Evolutionary conservation across 1,139 yeast species (phyloP).

Genomic region (Saccharomyces pastorianus): DNA sequence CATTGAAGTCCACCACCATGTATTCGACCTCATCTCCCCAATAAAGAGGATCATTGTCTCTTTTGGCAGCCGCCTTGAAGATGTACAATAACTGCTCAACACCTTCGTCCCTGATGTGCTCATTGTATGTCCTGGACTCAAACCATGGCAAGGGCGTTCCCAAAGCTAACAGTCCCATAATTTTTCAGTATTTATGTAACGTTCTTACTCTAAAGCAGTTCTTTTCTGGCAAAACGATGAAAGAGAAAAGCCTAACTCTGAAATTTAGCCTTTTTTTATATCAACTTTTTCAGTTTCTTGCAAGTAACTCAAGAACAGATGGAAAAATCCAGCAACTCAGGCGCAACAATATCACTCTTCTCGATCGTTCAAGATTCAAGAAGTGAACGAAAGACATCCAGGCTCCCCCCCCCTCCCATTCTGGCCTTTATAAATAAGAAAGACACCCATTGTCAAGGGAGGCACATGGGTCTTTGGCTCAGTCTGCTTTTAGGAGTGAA

Average conservation of each 20-base stretch:
- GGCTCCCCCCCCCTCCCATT: too few species aligned
- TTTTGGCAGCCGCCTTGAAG: conserved; percentile 50
- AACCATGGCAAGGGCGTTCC: conserved; percentile 94
- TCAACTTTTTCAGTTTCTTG: not conserved
- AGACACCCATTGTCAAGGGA: not conserved
- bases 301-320: not conserved
- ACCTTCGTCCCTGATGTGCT: conserved; percentile 78
- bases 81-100: conserved; percentile 66
- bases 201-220: too few species aligned
- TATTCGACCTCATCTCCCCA: conserved; percentile 99
- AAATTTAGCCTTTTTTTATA: not conserved
- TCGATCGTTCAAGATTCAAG: not conserved
- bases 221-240: too few species aligned
- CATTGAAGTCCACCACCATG: conserved; percentile 41
- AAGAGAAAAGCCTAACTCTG: not conserved
- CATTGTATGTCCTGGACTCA: conserved; percentile 61
- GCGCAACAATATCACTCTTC: not conserved
- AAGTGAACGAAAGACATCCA: not conserved
- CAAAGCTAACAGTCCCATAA: conserved; percentile 43
- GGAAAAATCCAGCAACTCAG: not conserved
- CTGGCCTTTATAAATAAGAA: not conserved
- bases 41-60: conserved; percentile 54
- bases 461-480: not conserved
- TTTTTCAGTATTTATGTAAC: not conserved
- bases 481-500: not conserved